Conservation (phyloP, 2,329 filamentous ascomycete genomes). For the Alternaria postmessia region DNA sequence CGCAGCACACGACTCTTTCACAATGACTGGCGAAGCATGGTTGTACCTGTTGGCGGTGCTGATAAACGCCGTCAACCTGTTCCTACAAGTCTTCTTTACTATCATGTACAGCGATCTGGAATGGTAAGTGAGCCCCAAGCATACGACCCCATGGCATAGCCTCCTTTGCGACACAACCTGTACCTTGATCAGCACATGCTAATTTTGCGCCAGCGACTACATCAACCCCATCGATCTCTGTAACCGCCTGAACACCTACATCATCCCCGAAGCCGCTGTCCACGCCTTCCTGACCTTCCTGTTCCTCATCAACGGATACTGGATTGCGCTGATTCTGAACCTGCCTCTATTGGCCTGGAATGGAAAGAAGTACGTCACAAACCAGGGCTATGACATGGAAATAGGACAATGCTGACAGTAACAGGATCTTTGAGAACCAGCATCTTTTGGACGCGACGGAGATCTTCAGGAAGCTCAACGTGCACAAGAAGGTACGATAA, state of each 20-base stretch:
- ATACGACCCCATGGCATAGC: neutral
- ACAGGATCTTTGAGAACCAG: slow-evolving; percentile 94
- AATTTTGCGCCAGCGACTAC: slow-evolving; percentile 77
- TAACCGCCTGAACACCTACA: slow-evolving; percentile 99
- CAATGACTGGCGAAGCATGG: slow-evolving; percentile 98
- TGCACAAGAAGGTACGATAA: slow-evolving; percentile 88
- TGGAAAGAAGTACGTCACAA: slow-evolving; percentile 85
- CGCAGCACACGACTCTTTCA: slow-evolving; percentile 48
- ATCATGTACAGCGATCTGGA: slow-evolving; percentile 99
- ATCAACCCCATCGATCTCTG: slow-evolving; percentile 99
- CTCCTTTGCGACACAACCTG: neutral
- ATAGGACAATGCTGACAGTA: slow-evolving; percentile 43
- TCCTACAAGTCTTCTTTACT: slow-evolving; percentile 99
- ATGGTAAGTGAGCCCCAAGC: slow-evolving; percentile 73
- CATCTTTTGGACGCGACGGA: slow-evolving; percentile 97
- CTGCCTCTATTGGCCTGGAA: slow-evolving; percentile 92
- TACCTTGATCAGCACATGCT: slow-evolving; percentile 31
- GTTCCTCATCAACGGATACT: slow-evolving; percentile 99
- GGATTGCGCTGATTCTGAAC: slow-evolving; percentile 91
- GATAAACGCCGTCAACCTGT: slow-evolving; percentile 99
- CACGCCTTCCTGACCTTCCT: slow-evolving; percentile 95
- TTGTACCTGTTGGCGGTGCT: slow-evolving; percentile 96
- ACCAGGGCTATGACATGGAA: neutral
- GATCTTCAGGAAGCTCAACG: slow-evolving; percentile 98
- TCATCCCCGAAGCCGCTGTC: slow-evolving; percentile 96